Evolutionary conservation across 2,329 filamentous ascomycete genomes (phyloP).

Genomic region (Biscogniauxia sp.): DNA sequence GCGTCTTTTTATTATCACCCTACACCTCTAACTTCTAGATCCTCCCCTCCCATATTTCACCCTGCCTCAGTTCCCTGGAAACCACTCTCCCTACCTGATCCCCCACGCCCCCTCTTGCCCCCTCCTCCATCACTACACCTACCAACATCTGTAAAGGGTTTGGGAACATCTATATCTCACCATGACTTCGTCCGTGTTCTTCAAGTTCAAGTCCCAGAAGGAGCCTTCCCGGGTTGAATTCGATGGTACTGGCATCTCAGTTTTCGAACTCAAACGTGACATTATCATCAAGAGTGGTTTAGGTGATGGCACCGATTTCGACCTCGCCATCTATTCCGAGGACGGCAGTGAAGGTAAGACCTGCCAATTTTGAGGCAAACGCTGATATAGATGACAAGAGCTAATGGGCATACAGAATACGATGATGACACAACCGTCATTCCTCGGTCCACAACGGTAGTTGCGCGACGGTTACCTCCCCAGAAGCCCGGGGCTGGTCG

Average conservation of each 20-base stretch:
- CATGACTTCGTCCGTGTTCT: constrained; percentile 98
- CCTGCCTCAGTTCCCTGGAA: too few species aligned
- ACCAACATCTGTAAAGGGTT: constrained; percentile 13
- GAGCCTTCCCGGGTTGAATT: constrained; percentile 93
- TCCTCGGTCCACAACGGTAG: constrained; percentile 88
- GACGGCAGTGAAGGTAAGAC: constrained; percentile 83
- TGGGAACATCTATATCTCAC: constrained; percentile 35
- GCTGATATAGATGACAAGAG: not conserved
- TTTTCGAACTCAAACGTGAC: constrained; percentile 98
- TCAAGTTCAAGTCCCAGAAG: constrained; percentile 99
- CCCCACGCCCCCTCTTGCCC: not conserved
- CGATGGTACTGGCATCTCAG: constrained; percentile 95
- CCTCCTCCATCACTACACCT: not conserved
- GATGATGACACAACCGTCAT: constrained; percentile 98
- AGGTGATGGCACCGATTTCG: constrained; percentile 94
- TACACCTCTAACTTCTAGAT: constrained; percentile 10
- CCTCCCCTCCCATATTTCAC: not conserved
- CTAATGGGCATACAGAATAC: constrained; percentile 64
- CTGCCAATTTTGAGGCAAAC: not conserved
- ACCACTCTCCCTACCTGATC: not conserved
- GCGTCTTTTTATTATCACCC: constrained; percentile 6
- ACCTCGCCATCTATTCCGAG: constrained; percentile 90
- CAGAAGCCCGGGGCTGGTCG: constrained; percentile 81
- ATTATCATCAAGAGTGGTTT: constrained; percentile 94
- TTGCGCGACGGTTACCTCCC: constrained; percentile 83